A percentile compares a stretch with the other conserved stretches of the same genome.
Conservation (phyloP, 768 basidiomycete species). For the Boletus reticulatus region DNA sequence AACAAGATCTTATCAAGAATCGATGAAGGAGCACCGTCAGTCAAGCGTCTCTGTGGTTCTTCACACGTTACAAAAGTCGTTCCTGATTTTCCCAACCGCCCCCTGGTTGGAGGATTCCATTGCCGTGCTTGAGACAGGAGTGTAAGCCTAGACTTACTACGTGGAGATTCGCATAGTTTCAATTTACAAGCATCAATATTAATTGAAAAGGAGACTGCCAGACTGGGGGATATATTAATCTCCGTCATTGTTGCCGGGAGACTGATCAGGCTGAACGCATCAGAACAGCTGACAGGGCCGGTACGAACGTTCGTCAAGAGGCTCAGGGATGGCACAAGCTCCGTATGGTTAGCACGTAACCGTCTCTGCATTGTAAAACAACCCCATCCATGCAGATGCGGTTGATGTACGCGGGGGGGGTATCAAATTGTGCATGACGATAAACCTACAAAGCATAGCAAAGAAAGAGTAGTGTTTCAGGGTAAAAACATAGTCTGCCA, state of each 20-base stretch:
- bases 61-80: neutral
- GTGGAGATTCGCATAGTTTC: neutral
- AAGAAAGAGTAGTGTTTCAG: too few relatives aligned
- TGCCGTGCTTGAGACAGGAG: neutral
- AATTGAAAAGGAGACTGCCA: neutral
- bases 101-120: neutral
- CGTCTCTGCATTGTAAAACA: neutral
- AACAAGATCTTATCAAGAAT: too few relatives aligned
- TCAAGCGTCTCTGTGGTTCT: too few relatives aligned
- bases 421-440: too few relatives aligned
- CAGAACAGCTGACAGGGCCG: neutral
- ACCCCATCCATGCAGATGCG: too few relatives aligned
- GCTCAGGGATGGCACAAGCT: neutral
- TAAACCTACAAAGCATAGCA: too few relatives aligned
- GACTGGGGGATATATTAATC: neutral
- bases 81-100: neutral
- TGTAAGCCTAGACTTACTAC: too few relatives aligned
- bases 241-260: neutral
- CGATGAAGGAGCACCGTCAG: too few relatives aligned
- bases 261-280: neutral
- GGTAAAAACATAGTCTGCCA: too few relatives aligned
- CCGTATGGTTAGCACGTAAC: neutral
- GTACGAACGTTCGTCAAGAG: constrained; percentile 1
- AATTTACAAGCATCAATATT: neutral
- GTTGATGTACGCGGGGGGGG: too few relatives aligned